These are phyloP conservation scores for Lentinula raphanica DNA, from an alignment of 768 basidiomycete genomes.

Conservation along the genomic window DNA sequence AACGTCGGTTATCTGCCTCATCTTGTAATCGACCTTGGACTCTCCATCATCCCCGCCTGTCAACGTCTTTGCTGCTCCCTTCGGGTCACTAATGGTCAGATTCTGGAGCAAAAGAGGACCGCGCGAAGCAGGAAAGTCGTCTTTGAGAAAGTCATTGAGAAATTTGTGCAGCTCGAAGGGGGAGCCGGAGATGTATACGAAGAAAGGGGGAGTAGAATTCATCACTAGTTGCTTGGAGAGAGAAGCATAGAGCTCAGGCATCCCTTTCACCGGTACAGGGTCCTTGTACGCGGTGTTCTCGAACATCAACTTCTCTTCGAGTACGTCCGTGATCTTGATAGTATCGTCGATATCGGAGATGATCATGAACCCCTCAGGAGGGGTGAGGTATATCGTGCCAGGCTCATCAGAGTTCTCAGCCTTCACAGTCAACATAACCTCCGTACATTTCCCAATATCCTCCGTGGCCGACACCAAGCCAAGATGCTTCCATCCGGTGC, in stretches of 20 bases:
- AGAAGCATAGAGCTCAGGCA: constrained; percentile 38
- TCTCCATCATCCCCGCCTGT: neutral
- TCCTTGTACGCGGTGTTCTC: constrained; percentile 35
- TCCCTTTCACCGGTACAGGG: constrained; percentile 36
- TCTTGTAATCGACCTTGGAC: constrained; percentile 29
- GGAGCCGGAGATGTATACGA: constrained; percentile 39
- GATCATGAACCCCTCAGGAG: constrained; percentile 34
- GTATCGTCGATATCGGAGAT: constrained; percentile 45
- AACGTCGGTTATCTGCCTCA: constrained; percentile 31
- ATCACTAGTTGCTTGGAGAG: constrained; percentile 28
- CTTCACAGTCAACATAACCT: constrained; percentile 8
- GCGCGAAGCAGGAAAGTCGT: constrained; percentile 24
- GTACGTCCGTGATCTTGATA: constrained; percentile 35
- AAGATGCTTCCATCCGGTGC: constrained; percentile 25
- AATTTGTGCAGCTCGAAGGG: constrained; percentile 44
- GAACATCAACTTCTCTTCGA: constrained; percentile 27
- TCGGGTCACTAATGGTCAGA: constrained; percentile 29
- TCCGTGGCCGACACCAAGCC: constrained; percentile 30
- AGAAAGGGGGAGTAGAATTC: constrained; percentile 23
- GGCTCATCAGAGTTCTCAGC: constrained; percentile 10
- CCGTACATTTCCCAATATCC: constrained; percentile 27
- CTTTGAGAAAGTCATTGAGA: constrained; percentile 33
- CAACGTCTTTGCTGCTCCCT: constrained; percentile 21
- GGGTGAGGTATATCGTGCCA: constrained; percentile 30
- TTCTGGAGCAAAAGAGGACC: constrained; percentile 37